Conservation (phyloP, 2,329 filamentous ascomycete genomes). For the Venturia asperata region DNA sequence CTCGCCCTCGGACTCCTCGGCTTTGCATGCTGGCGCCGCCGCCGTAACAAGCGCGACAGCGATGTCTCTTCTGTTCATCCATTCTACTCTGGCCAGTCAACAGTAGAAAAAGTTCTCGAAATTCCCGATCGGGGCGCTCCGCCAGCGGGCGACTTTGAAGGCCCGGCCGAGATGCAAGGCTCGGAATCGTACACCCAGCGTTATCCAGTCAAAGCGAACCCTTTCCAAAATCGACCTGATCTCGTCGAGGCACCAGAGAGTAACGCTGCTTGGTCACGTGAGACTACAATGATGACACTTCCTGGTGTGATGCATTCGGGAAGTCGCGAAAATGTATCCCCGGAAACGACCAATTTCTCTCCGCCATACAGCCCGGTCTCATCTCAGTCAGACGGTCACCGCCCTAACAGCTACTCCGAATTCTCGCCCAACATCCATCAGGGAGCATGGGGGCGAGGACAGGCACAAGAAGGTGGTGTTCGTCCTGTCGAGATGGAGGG, state of each 20-base stretch:
- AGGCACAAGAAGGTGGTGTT: not conserved
- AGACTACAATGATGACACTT: constrained; percentile 10
- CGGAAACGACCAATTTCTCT: not conserved
- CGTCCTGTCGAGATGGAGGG: constrained; percentile 9
- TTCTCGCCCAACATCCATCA: not conserved
- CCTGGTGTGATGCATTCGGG: not conserved
- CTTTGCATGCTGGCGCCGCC: not conserved
- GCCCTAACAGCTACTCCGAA: not conserved
- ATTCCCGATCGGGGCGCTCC: not conserved
- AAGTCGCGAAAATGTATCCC: not conserved
- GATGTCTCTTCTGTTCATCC: not conserved
- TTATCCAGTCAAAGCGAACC: constrained; percentile 1
- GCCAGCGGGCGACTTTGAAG: not conserved
- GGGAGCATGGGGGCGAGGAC: not conserved
- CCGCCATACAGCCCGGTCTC: constrained; percentile 2
- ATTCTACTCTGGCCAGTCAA: not conserved
- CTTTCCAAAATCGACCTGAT: constrained; percentile 4
- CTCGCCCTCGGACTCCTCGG: not conserved
- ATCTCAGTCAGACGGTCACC: not conserved
- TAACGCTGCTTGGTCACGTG: constrained; percentile 2
- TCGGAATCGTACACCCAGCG: not conserved
- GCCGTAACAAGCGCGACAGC: constrained; percentile 1
- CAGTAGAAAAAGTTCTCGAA: constrained; percentile 9
- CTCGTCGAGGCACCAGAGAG: not conserved
- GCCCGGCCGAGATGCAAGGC: constrained; percentile 2